Conservation (phyloP, 2,329 filamentous ascomycete species). For the Colletotrichum sp. region DNA sequence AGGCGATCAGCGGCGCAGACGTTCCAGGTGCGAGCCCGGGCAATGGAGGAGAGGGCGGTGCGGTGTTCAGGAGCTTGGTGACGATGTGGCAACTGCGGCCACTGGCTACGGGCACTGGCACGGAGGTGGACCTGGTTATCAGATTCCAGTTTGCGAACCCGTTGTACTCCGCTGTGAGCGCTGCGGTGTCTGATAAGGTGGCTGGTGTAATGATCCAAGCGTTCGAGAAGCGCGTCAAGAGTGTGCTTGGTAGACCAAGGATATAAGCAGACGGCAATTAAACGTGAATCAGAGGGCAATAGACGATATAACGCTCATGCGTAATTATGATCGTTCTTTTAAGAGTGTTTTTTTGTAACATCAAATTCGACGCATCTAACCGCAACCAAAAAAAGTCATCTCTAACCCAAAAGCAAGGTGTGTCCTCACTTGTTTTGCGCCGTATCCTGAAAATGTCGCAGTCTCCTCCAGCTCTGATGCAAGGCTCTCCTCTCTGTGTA, state of each 20-base stretch:
- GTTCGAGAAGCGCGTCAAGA: slow-evolving; percentile 81
- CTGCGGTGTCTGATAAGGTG: slow-evolving; percentile 81
- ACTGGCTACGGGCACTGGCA: slow-evolving; percentile 46
- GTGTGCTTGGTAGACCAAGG: slow-evolving; percentile 48
- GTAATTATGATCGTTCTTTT: background rate
- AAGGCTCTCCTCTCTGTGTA: background rate
- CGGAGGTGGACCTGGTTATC: slow-evolving; percentile 77
- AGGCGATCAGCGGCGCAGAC: slow-evolving; percentile 74
- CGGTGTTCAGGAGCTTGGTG: slow-evolving; percentile 70
- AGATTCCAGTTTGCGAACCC: slow-evolving; percentile 88
- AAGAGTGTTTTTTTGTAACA: background rate
- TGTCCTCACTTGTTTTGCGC: background rate
- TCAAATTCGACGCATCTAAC: background rate
- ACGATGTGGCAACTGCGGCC: slow-evolving; percentile 73
- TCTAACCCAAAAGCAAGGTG: background rate
- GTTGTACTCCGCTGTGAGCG: slow-evolving; percentile 83
- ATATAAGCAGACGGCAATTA: background rate
- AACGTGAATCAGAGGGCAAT: background rate
- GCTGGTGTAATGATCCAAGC: slow-evolving; percentile 90
- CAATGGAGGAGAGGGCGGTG: slow-evolving; percentile 31
- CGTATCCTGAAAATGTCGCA: background rate
- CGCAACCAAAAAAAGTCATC: background rate
- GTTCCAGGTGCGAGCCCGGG: slow-evolving; percentile 33
- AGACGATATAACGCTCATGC: background rate
- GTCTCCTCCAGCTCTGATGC: slow-evolving; percentile 5